phyloP scores from a whole-genome alignment of 1,139 yeast species.

The Kodamaea plutei region DNA sequence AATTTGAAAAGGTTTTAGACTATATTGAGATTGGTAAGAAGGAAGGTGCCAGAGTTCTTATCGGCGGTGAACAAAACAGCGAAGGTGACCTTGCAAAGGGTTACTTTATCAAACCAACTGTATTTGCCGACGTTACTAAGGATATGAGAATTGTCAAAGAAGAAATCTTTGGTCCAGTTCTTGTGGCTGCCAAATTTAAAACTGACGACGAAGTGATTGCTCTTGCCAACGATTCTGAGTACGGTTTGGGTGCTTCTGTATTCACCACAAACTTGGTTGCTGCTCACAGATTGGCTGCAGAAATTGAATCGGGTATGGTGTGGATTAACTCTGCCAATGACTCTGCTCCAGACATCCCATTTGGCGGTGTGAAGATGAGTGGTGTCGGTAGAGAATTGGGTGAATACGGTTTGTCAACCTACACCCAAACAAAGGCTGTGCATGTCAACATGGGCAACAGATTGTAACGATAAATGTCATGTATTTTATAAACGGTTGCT shows the following conservation, averaged over 20 bases:
- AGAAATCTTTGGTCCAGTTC: slow-evolving; percentile 62
- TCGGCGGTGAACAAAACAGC: slow-evolving; percentile 43
- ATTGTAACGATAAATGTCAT: slow-evolving; percentile 13
- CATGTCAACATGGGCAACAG: slow-evolving; percentile 56
- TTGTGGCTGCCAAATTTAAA: slow-evolving; percentile 47
- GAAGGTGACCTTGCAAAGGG: slow-evolving; percentile 40
- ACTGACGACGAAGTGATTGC: slow-evolving; percentile 51
- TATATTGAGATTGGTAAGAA: slow-evolving; percentile 51
- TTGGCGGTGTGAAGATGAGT: slow-evolving; percentile 73
- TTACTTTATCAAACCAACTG: slow-evolving; percentile 49
- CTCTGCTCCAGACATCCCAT: slow-evolving; percentile 71
- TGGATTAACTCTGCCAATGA: slow-evolving; percentile 72
- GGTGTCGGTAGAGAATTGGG: slow-evolving; percentile 91
- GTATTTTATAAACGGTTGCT: no score
- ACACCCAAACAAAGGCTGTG: slow-evolving; percentile 77
- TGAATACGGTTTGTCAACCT: slow-evolving; percentile 70
- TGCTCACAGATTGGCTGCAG: slow-evolving; percentile 45
- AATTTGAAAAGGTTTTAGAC: slow-evolving; percentile 55
- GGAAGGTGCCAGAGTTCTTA: slow-evolving; percentile 51
- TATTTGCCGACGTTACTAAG: slow-evolving; percentile 51
- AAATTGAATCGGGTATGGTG: slow-evolving; percentile 51
- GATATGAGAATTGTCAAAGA: slow-evolving; percentile 52
- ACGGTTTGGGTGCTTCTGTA: slow-evolving; percentile 48
- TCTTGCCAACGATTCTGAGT: slow-evolving; percentile 49
- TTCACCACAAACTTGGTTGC: slow-evolving; percentile 23